phyloP scores from a whole-genome alignment of 441 rosid genomes.

The Pelargonium fulgidum region DNA sequence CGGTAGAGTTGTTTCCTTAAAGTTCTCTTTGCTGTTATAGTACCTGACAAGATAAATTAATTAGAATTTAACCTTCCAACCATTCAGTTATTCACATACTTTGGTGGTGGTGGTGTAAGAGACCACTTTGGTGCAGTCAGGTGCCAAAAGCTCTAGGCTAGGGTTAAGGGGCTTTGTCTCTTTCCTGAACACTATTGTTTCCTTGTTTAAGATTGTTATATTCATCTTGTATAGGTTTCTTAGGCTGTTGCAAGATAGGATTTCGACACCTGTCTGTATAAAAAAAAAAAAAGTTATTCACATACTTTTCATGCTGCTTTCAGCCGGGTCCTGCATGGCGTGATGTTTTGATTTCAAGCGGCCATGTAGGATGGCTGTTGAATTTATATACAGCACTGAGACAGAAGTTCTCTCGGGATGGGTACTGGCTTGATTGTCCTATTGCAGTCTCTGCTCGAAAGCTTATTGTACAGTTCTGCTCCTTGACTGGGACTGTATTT shows the following conservation, averaged over 20 bases:
- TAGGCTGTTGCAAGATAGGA: no score
- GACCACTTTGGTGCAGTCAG: no score
- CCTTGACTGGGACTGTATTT: slow-evolving; percentile 75
- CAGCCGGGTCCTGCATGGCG: slow-evolving; percentile 95
- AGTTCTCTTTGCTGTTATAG: not conserved
- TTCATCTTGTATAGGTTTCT: no score
- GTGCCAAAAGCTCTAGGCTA: no score
- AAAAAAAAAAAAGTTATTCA: no score
- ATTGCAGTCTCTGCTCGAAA: slow-evolving; percentile 92
- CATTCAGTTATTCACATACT: slow-evolving; percentile 15
- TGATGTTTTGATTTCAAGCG: slow-evolving; percentile 80
- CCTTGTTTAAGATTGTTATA: no score
- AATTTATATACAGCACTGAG: slow-evolving; percentile 69
- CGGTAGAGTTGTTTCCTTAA: not conserved
- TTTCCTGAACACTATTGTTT: no score
- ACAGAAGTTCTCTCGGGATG: slow-evolving; percentile 61
- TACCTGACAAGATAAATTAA: not conserved
- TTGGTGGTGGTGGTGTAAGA: no score
- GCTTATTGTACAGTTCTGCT: slow-evolving; percentile 86
- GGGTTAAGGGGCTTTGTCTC: no score
- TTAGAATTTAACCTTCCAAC: slow-evolving; percentile 14
- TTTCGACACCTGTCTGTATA: no score
- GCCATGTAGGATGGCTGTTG: slow-evolving; percentile 79
- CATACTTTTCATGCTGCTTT: slow-evolving; percentile 31
- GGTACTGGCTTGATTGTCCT: slow-evolving; percentile 90